Percentiles rank a stretch among this genome's conserved stretches.
Conservation (phyloP, 768 basidiomycete species). For the Tricholoma sp. region DNA sequence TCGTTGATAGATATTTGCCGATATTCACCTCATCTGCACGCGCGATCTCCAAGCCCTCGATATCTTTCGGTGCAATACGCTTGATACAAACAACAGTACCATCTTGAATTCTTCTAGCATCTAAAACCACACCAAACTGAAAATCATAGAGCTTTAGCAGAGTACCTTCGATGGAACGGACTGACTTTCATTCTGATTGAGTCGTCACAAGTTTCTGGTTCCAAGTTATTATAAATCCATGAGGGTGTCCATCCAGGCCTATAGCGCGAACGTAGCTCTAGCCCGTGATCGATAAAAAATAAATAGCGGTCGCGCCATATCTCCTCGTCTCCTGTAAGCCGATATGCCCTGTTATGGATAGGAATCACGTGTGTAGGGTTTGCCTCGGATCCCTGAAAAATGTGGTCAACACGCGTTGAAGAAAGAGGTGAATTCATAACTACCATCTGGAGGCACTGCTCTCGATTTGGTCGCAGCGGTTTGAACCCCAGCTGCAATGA, state of each 20-base stretch:
- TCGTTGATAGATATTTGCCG: conserved; percentile 6
- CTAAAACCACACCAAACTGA: conserved; percentile 7
- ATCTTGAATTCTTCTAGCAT: conserved; percentile 5
- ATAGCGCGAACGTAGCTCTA: conserved; percentile 23
- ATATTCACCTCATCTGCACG: conserved; percentile 8
- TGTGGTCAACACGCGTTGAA: no score
- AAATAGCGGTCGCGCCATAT: conserved; percentile 19
- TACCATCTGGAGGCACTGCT: not conserved
- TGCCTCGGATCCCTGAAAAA: no score
- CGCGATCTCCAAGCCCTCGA: not conserved
- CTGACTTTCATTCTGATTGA: not conserved
- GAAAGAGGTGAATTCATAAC: no score
- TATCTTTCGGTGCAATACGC: not conserved
- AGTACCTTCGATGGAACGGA: not conserved
- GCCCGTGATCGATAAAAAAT: conserved; percentile 20
- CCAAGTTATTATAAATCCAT: conserved; percentile 15
- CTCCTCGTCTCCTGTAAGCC: not conserved
- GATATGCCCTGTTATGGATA: no score
- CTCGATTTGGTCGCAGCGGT: no score
- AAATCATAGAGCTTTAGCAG: no score
- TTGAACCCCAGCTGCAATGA: no score
- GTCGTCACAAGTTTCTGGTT: conserved; percentile 3
- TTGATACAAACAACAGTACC: conserved; percentile 9
- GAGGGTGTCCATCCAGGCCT: conserved; percentile 24
- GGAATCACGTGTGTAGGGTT: no score